Percentiles rank a stretch among this genome's conserved stretches.
Evolutionary conservation across 305 asterid species (phyloP).

Genomic region (Fraxinus dipetala): DNA sequence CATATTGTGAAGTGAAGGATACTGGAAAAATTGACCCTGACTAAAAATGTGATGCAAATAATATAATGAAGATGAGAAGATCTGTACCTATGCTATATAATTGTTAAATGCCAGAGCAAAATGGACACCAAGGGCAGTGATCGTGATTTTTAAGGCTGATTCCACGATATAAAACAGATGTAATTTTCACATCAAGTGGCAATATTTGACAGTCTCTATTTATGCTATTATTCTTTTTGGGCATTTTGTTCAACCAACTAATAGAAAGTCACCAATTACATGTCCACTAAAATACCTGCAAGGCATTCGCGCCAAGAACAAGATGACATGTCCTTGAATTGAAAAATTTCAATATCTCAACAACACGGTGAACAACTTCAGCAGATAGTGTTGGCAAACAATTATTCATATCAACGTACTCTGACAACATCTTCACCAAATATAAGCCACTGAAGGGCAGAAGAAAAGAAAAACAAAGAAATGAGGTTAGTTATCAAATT

Average conservation of each 20-base stretch:
- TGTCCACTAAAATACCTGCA: slow-evolving; percentile 58
- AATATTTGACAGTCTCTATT: not conserved
- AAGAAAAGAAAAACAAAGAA: slow-evolving; percentile 10
- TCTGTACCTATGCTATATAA: not conserved
- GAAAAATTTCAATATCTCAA: slow-evolving; percentile 88
- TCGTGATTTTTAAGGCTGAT: not conserved
- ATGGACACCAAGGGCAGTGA: not conserved
- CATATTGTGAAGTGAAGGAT: not conserved
- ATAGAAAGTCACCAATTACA: slow-evolving; percentile 3
- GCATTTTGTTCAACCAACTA: not conserved
- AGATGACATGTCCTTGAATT: slow-evolving; percentile 96
- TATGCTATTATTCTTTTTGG: not conserved
- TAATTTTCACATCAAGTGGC: not conserved
- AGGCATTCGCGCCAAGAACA: slow-evolving; percentile 99
- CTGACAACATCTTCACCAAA: slow-evolving; percentile 96
- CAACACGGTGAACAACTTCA: slow-evolving; percentile 92
- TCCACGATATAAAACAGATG: not conserved
- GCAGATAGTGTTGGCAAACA: slow-evolving; percentile 80
- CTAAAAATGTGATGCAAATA: not conserved
- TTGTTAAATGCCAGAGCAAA: not conserved
- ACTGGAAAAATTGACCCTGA: not conserved
- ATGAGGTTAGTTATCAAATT: not conserved
- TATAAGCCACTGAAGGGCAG: slow-evolving; percentile 80
- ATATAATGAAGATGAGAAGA: not conserved
- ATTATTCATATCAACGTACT: slow-evolving; percentile 78